Evolutionary conservation across 768 basidiomycete genomes (phyloP).

Genomic region (Rhizopogon rudus): DNA sequence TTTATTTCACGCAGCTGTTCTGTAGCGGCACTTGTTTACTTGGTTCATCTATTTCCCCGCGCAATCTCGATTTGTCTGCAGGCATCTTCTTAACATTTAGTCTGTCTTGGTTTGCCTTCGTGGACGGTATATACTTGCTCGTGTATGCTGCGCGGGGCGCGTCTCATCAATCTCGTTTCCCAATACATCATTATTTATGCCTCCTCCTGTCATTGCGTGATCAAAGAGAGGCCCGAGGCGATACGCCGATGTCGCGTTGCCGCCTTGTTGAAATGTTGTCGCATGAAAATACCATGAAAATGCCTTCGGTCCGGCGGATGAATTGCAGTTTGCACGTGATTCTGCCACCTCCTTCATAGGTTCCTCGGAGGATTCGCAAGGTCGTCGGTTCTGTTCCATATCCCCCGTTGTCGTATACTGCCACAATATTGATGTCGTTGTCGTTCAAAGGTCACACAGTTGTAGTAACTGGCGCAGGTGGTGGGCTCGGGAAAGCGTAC

Average conservation of each 20-base stretch:
- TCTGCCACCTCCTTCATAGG: neutral
- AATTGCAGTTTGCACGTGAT: conserved; percentile 12
- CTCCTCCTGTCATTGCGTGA: neutral
- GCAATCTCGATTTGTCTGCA: conserved; percentile 11
- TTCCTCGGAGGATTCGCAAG: neutral
- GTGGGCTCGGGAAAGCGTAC: conserved; percentile 89
- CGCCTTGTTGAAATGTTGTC: no score
- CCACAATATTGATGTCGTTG: conserved; percentile 38
- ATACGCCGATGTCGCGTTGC: no score
- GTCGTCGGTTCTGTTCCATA: neutral
- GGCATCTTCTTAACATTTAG: conserved; percentile 23
- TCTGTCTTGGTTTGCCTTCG: conserved; percentile 12
- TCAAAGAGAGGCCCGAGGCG: no score
- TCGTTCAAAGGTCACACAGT: conserved; percentile 90
- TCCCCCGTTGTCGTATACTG: conserved; percentile 3
- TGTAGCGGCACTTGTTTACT: conserved; percentile 1
- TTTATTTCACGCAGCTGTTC: conserved; percentile 20
- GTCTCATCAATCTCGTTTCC: conserved; percentile 16
- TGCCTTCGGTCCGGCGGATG: neutral
- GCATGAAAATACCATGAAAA: neutral
- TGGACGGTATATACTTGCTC: conserved; percentile 23
- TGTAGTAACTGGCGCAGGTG: conserved; percentile 93
- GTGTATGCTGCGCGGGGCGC: conserved; percentile 29
- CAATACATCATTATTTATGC: conserved; percentile 20
- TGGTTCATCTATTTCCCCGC: neutral